Percentiles rank a stretch among this genome's conserved stretches.
phyloP scores from a whole-genome alignment of 2,329 filamentous ascomycete species.

The Trichoderma arundinaceum region DNA sequence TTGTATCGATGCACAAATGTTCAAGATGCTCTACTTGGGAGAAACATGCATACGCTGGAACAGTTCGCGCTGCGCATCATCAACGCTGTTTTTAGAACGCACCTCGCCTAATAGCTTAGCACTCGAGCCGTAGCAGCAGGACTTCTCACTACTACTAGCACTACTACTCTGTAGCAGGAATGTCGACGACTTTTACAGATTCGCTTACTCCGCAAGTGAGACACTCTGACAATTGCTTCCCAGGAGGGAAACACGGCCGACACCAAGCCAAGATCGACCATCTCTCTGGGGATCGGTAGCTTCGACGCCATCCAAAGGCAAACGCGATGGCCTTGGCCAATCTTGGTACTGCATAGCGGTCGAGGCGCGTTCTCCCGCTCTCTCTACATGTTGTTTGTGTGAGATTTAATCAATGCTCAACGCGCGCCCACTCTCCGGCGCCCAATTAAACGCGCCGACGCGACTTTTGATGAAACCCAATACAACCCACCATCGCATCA shows the following conservation, averaged over 20 bases:
- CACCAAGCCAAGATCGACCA: conserved; percentile 28
- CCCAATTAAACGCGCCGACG: conserved; percentile 32
- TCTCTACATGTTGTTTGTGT: conserved; percentile 9
- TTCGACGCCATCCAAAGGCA: conserved; percentile 16
- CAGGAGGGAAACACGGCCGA: conserved; percentile 17
- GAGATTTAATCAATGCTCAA: conserved; percentile 25
- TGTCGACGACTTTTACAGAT: neutral
- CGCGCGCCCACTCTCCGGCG: conserved; percentile 18
- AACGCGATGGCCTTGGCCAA: conserved; percentile 2
- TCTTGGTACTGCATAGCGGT: neutral
- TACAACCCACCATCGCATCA: conserved; percentile 23
- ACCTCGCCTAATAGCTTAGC: neutral
- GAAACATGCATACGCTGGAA: too few species aligned
- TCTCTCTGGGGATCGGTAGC: conserved; percentile 12
- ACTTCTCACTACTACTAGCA: too few species aligned
- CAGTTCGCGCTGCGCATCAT: neutral
- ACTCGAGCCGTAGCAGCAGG: neutral
- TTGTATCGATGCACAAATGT: neutral
- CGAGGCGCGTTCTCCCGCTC: neutral
- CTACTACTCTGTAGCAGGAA: neutral
- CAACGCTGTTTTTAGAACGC: conserved; percentile 4
- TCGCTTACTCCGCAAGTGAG: conserved; percentile 18
- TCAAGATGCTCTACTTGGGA: neutral
- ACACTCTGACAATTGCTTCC: neutral
- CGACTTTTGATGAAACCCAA: conserved; percentile 28